phyloP scores from a whole-genome alignment of 2,329 filamentous ascomycete genomes.

The Xylaria arbuscula region DNA sequence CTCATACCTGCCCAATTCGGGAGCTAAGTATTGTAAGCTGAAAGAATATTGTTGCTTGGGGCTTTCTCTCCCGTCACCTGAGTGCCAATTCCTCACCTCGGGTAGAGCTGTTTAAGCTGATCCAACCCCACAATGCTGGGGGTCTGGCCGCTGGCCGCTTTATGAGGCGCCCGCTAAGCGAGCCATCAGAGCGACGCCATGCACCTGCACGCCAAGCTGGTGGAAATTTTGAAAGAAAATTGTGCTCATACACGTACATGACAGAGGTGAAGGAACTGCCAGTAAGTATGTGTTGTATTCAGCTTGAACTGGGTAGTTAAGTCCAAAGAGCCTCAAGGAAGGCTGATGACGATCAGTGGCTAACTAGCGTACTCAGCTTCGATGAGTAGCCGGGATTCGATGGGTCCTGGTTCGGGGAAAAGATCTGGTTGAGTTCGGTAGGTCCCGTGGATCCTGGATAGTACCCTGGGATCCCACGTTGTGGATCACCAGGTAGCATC shows the following conservation, averaged over 20 bases:
- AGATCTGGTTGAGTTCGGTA: constrained; percentile 29
- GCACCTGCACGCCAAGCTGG: constrained; percentile 21
- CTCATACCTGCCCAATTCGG: constrained; percentile 5
- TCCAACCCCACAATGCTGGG: constrained; percentile 13
- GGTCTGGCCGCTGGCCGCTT: constrained; percentile 15
- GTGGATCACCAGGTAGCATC: constrained; percentile 32
- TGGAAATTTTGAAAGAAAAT: background rate
- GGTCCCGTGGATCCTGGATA: constrained; percentile 27
- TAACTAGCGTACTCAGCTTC: background rate
- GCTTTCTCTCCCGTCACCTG: constrained; percentile 17
- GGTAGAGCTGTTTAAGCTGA: constrained; percentile 13
- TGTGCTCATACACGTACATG: too few species aligned
- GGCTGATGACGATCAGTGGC: constrained; percentile 8
- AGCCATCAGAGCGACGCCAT: constrained; percentile 15
- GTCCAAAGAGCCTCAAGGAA: constrained; percentile 16
- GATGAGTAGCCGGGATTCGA: constrained; percentile 13
- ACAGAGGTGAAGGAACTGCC: too few species aligned
- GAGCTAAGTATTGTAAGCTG: constrained; percentile 18
- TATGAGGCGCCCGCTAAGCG: constrained; percentile 15
- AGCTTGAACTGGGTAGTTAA: background rate
- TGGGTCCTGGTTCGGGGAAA: constrained; percentile 24
- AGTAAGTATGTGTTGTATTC: background rate
- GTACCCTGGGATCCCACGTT: constrained; percentile 27
- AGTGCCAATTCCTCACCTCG: constrained; percentile 5
- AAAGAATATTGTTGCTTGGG: constrained; percentile 17